Evolutionary conservation across 2,329 filamentous ascomycete species (phyloP), one percentile per base, ranked within the genome.

Genomic region (Epichloe gansuensis): DNA sequence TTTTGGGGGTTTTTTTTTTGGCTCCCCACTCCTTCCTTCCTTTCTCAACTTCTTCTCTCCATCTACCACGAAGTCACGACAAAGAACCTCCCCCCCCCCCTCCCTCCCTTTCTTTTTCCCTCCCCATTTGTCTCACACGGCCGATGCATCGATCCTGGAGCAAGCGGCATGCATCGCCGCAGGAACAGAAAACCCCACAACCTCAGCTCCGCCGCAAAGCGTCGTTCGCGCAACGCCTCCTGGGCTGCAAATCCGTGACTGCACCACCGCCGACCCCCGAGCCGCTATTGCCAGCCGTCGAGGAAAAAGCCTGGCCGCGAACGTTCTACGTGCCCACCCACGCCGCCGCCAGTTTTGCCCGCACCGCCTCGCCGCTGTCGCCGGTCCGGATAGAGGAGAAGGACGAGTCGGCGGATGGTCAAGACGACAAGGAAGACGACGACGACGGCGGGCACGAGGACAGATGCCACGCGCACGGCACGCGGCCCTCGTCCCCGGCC

Each of bases 321-420:
- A 35, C 53, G 7, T 25, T 50, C 42, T 65, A 65, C 55, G 57
- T 63, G 23, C 63, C 63, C 2, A 61, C 58, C 23, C 63, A 65
- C 50, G 63, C 63, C 3, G 63, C 63, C 5, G 52, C 59, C 31
- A 62, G 63, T 57, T 65, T 65, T 46, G 55, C 57, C 51, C 38
- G 47, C 47, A 56, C 54, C 53, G 56, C 31, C 50, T 56, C 42
- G 15, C 50, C 47, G 51, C 55, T 43, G 53, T 56, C n/a, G 56
- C 58, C 52, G 49, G 43, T 34, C 50, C 42, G n/a, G 12, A 60
- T 47, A 39, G 55, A 59, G 39, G 60, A 59, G 36, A 40, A 27
- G 27, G 34, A 36, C 12, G 46, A 54, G 49, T 38, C 27, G 17
- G 27, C 23, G 9, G 35, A n/a, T 3, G 36, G 7, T 2, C 15